Percentiles rank a stretch among this genome's conserved stretches.
phyloP scores from a whole-genome alignment of 768 basidiomycete genomes.

The Sutorius australiensis region DNA sequence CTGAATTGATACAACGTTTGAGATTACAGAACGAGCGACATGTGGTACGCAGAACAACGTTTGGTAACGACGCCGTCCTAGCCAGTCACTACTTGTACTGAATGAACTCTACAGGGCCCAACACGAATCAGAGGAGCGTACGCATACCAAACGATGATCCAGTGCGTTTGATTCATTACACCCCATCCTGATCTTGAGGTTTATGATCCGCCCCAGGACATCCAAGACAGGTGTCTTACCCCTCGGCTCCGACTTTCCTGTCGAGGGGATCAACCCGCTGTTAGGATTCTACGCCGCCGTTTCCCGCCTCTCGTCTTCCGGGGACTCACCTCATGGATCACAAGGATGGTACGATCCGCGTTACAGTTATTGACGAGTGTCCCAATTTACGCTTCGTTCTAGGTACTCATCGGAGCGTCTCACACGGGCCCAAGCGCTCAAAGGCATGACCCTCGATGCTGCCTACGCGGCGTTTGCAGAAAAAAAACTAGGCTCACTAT shows the following conservation, averaged over 20 bases:
- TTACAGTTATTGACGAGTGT: neutral
- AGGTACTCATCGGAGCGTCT: slow-evolving; percentile 79
- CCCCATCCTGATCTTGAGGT: neutral
- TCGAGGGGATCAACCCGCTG: slow-evolving; percentile 87
- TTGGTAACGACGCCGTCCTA: slow-evolving; percentile 42
- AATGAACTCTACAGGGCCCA: slow-evolving; percentile 51
- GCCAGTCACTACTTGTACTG: neutral
- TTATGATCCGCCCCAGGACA: slow-evolving; percentile 31
- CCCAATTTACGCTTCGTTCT: neutral
- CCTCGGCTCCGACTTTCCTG: slow-evolving; percentile 91
- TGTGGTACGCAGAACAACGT: slow-evolving; percentile 86
- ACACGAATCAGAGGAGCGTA: slow-evolving; percentile 85
- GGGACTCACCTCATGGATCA: slow-evolving; percentile 76
- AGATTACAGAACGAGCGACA: slow-evolving; percentile 70
- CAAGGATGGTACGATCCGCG: slow-evolving; percentile 66
- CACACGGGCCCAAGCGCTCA: slow-evolving; percentile 76
- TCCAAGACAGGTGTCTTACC: slow-evolving; percentile 60
- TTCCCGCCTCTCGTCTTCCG: slow-evolving; percentile 62
- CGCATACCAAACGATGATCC: slow-evolving; percentile 76
- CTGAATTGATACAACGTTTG: neutral
- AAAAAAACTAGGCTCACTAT: slow-evolving; percentile 64
- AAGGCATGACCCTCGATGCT: slow-evolving; percentile 87
- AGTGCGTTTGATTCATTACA: slow-evolving; percentile 38
- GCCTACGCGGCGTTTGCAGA: slow-evolving; percentile 87
- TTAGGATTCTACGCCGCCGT: slow-evolving; percentile 89